Evolutionary conservation across 2,329 filamentous ascomycete species (phyloP), one percentile per base, ranked within the genome.

Genomic region (Calonectria naviculata): DNA sequence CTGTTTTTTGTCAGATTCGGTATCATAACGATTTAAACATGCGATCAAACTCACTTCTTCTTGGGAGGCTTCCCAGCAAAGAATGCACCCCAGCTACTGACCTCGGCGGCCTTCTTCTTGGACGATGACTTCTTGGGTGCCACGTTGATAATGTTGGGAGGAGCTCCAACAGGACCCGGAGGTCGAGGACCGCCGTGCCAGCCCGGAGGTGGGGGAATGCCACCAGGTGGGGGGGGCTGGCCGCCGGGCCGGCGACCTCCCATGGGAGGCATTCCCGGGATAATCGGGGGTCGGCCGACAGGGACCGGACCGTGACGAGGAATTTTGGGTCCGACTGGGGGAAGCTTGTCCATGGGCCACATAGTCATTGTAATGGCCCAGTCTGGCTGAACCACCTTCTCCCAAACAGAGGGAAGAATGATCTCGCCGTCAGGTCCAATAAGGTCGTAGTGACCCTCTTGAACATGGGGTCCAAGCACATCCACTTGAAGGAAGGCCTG

Each of bases 401-500:
- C 94, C 94, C 94, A 97, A 17, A 96, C 90, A 8, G 81, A 78
- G 7, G 94, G 93, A 46, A 97, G 89, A 77, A 97, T 95, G 74
- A 96, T 95, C 80, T 97, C 93, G 46, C 93, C 93, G 76, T 94
- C 91, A 5, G 94, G 93, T 0, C 93, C 94, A 63, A 94, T 89
- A 47, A 97, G 85, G 80, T 97, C 94, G 81, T 95, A 97, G 78
- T 94, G 93, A 1, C 94, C 93, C 69, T 93, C 89, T 74, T 92
- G 90, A 29, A 97, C 94, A 76, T 95, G 93, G 19, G 91, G 92
- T 1, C 93, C 93, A 65, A 96, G 91, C 15, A 92, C 86, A 60
- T 95, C 93, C 61, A 97, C 92, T 76, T 95, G 93, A 24, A 93
- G 81, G 80, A 97, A 97, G 21, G 94, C 94, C 84, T 96, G 94